A percentile compares a stretch with the other conserved stretches of the same genome.
Evolutionary conservation across 129 eudicot species (phyloP).

Genomic region (Scalesia atractyloides): DNA sequence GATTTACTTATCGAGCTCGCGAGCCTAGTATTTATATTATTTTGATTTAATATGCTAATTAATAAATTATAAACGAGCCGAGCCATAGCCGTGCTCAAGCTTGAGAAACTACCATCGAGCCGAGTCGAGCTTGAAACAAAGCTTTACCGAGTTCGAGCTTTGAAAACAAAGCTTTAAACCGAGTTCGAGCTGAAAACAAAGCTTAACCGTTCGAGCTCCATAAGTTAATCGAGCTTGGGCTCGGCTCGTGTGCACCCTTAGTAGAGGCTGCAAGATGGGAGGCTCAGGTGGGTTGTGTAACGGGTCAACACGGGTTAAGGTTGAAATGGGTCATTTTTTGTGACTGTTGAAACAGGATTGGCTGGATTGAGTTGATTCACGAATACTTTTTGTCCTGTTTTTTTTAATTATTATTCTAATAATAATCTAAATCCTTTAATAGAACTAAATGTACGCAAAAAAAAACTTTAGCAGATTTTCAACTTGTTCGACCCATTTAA

Average conservation of each 20-base stretch:
- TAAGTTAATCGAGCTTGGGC: too few relatives aligned
- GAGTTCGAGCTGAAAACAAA: too few relatives aligned
- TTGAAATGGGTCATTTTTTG: neutral
- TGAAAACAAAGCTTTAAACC: too few relatives aligned
- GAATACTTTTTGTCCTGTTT: neutral
- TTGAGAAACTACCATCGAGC: too few relatives aligned
- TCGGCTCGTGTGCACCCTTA: neutral
- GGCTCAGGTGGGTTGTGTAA: neutral
- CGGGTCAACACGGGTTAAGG: neutral
- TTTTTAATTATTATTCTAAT: neutral
- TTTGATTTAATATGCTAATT: too few relatives aligned
- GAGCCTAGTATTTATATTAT: too few relatives aligned
- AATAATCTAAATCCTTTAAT: neutral
- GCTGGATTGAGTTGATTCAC: constrained; percentile 2
- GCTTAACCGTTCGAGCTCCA: too few relatives aligned
- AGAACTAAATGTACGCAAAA: neutral
- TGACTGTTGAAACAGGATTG: neutral
- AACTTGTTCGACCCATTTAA: constrained; percentile 2
- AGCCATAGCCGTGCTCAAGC: too few relatives aligned
- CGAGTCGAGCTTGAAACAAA: too few relatives aligned
- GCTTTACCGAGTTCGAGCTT: too few relatives aligned
- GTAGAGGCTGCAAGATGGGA: neutral
- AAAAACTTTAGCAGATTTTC: constrained; percentile 1
- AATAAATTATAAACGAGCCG: too few relatives aligned
- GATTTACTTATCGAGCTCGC: too few relatives aligned